Evolutionary conservation across 202 grass and related monocot genomes (phyloP).

Genomic region (Panicum hallii): DNA sequence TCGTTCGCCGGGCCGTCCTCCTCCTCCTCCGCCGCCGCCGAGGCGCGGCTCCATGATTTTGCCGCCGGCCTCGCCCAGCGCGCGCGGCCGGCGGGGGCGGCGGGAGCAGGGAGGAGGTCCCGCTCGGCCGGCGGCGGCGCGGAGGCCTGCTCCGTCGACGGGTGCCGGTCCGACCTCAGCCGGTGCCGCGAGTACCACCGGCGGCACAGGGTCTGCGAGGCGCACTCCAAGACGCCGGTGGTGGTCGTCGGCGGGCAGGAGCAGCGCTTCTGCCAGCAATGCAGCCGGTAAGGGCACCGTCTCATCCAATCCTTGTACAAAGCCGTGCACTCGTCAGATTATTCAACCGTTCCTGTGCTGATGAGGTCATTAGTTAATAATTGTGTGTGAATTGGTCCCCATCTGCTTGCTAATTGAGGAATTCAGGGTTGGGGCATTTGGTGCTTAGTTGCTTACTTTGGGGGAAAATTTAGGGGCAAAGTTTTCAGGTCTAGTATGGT

Average conservation of each 20-base stretch:
- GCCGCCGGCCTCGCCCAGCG: slow-evolving; percentile 40
- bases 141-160: slow-evolving; percentile 64
- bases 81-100: background rate
- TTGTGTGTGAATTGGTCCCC: slow-evolving; percentile 29
- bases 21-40: background rate
- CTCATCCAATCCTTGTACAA: slow-evolving; percentile 14
- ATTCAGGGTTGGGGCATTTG: slow-evolving; percentile 7
- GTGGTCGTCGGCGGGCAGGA: slow-evolving; percentile 67
- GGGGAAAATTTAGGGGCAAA: slow-evolving; percentile 7
- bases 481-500: background rate
- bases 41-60: slow-evolving; percentile 48
- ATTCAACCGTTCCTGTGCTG: slow-evolving; percentile 1
- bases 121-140: slow-evolving; percentile 25
- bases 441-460: slow-evolving; percentile 5
- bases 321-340: background rate
- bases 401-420: slow-evolving; percentile 32
- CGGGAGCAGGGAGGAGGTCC: slow-evolving; percentile 40
- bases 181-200: slow-evolving; percentile 78
- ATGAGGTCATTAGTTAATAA: slow-evolving; percentile 47
- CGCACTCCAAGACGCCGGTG: slow-evolving; percentile 75
- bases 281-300: slow-evolving; percentile 60
- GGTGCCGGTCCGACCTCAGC: slow-evolving; percentile 69
- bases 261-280: slow-evolving; percentile 80
- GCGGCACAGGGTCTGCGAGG: slow-evolving; percentile 78
- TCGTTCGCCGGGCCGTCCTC: slow-evolving; percentile 42